A percentile compares a stretch with the other conserved stretches of the same genome.
Conservation (phyloP, 371 early-diverging fungal genomes). For the Blakeslea trispora region DNA sequence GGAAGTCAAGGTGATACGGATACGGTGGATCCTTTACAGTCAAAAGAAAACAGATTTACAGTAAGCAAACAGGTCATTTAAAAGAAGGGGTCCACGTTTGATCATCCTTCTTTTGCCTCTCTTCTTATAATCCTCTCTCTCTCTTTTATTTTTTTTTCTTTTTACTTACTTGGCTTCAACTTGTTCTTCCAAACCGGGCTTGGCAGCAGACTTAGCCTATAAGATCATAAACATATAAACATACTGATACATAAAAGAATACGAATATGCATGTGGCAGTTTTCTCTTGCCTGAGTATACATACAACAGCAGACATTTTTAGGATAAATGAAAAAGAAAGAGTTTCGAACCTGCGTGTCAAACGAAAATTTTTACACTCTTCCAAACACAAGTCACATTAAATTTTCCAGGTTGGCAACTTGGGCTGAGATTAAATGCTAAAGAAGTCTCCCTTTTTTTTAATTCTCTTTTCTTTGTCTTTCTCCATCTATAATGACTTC, state of each 20-base stretch:
- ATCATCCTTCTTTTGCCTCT: too few species aligned
- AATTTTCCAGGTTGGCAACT: not conserved
- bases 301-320: slow-evolving; percentile 37
- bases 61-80: not conserved
- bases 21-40: slow-evolving; percentile 76
- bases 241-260: not conserved
- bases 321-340: slow-evolving; percentile 33
- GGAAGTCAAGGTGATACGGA: slow-evolving; percentile 97
- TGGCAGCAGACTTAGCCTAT: slow-evolving; percentile 52
- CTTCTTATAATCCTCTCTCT: too few species aligned
- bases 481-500: slow-evolving; percentile 11
- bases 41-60: slow-evolving; percentile 1
- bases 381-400: not conserved
- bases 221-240: not conserved
- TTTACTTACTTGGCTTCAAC: slow-evolving; percentile 51
- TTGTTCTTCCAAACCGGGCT: slow-evolving; percentile 62
- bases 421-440: not conserved
- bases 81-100: too few species aligned
- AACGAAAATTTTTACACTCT: slow-evolving; percentile 16
- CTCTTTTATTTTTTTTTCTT: too few species aligned
- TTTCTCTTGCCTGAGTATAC: slow-evolving; percentile 5
- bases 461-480: not conserved
- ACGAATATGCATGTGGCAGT: not conserved
- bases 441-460: not conserved
- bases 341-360: slow-evolving; percentile 4